These are phyloP conservation scores for Auricularia cornea DNA, from an alignment of 768 basidiomycete genomes.

Conservation along the genomic window DNA sequence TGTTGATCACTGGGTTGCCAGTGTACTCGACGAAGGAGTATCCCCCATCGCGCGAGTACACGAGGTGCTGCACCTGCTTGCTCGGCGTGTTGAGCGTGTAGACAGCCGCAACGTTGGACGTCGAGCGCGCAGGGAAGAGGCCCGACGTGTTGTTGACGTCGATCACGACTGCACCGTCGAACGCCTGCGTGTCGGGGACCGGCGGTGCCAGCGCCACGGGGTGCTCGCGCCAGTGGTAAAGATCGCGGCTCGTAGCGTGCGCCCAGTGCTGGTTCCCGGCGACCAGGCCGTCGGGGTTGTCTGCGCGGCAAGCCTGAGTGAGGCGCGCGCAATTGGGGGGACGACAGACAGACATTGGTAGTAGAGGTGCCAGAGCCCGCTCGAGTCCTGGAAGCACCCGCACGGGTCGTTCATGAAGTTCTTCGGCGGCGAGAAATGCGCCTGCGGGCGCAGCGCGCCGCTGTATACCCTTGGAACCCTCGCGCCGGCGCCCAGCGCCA, in stretches of 20 bases:
- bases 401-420: constrained; percentile 22
- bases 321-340: no score
- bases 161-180: constrained; percentile 17
- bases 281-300: constrained; percentile 13
- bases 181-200: constrained; percentile 11
- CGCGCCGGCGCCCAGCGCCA: no score
- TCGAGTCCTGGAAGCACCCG: constrained; percentile 13
- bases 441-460: constrained; percentile 16
- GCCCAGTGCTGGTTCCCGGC: constrained; percentile 24
- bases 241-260: constrained; percentile 20
- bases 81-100: constrained; percentile 19
- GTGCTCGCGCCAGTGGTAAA: constrained; percentile 21
- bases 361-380: constrained; percentile 21
- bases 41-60: constrained; percentile 18
- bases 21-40: constrained; percentile 15
- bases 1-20: constrained; percentile 18
- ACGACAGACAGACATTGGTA: constrained; percentile 17
- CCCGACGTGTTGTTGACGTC: constrained; percentile 22
- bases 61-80: constrained; percentile 16
- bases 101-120: constrained; percentile 19
- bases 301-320: no score
- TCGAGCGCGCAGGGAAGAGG: constrained; percentile 12
- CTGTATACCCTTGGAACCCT: constrained; percentile 16
- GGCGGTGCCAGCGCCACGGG: constrained; percentile 21
- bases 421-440: constrained; percentile 19